Evolutionary conservation across 2,329 filamentous ascomycete species (phyloP), one percentile per base, ranked within the genome.

Genomic region (Trichocomaceae sp.): DNA sequence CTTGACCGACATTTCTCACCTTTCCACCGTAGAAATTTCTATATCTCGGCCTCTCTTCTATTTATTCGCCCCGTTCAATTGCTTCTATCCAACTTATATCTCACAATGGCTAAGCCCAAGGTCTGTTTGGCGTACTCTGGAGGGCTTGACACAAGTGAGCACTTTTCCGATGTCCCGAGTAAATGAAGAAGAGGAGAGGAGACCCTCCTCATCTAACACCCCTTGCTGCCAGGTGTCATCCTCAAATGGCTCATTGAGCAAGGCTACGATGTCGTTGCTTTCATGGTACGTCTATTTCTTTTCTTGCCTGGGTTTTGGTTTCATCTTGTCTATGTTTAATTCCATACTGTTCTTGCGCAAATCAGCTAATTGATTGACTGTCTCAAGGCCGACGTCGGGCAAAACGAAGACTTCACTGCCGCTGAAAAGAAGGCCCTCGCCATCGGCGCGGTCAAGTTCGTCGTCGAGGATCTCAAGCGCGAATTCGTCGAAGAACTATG

Each of bases 401-500:
- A 52, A 31, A 59, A 63, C 73, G 87, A 90, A 74, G 85, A 90
- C 73, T 90, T 83, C 68, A 80, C 82, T 46, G 85, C 79, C 57
- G 88, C 87, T 56, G 82, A 86, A 73, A 79, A 81, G 67, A 90
- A 91, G 80, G 86, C 86, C 53, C 56, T 83, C 59, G 80, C 81
- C 71, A 81, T 88, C 60, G 86, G 86, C 64, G 86, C 86, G 20
- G 75, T 81, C 73, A 81, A 82, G 74, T 81, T 85, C 70, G 69
- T 80, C 60, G 78, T 84, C 61, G 73, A 78, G 59, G 75, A 93
- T 69, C 79, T 92, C 53, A 82, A 83, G 64, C 78, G 79, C 63
- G 85, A 89, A 72, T 91, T 93, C 66, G 82, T 93, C 62, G 86
- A 90, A 63, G 82, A 92, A 76, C 79, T 93, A 45, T 86, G 85